Evolutionary conservation across 768 basidiomycete species (phyloP).

Genomic region (Lactifluus echinatus): DNA sequence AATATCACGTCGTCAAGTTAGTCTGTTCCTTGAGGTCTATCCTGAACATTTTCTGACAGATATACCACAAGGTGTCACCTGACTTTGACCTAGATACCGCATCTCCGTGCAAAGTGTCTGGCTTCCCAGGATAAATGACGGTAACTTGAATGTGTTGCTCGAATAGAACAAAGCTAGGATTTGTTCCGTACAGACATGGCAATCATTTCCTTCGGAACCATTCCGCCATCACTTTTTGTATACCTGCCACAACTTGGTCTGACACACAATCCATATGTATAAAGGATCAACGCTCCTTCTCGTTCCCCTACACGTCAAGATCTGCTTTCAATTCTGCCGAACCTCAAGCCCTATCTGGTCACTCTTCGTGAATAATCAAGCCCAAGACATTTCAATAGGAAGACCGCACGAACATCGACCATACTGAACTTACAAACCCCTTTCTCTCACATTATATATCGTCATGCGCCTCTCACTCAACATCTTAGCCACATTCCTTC

Average conservation of each 20-base stretch:
- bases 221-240: background rate
- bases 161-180: background rate
- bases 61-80: background rate
- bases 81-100: background rate
- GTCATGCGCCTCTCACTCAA: slow-evolving; percentile 7
- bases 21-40: too few species aligned
- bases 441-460: background rate
- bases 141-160: too few species aligned
- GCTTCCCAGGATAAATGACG: background rate
- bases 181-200: background rate
- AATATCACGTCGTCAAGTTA: too few species aligned
- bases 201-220: background rate
- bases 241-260: background rate
- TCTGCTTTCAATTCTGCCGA: background rate
- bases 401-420: background rate
- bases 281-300: background rate
- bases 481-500: background rate
- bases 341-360: background rate
- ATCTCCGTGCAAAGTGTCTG: background rate
- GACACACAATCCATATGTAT: background rate
- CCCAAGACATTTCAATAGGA: background rate
- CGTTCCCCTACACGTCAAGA: background rate
- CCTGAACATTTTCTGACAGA: too few species aligned
- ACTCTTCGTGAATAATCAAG: background rate
- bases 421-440: background rate